Conservation (phyloP, 2,329 filamentous ascomycete species). For the Fusarium solani-melongenae region DNA sequence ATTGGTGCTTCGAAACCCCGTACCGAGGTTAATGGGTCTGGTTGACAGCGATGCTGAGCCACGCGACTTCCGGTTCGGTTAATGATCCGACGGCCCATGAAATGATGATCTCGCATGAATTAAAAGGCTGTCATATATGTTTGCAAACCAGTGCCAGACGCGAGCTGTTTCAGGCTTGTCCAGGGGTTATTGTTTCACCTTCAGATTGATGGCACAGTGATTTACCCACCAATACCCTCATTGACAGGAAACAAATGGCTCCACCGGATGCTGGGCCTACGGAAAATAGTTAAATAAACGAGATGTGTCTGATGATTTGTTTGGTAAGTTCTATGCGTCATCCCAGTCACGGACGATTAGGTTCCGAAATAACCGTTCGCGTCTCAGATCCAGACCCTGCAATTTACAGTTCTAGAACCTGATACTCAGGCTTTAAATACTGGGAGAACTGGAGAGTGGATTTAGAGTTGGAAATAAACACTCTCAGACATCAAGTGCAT, state of each 20-base stretch:
- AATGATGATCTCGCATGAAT: constrained; percentile 27
- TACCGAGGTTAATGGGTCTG: neutral
- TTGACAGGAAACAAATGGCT: neutral
- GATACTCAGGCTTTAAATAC: neutral
- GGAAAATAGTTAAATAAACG: neutral
- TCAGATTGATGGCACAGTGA: neutral
- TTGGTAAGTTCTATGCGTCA: neutral
- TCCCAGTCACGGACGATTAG: neutral
- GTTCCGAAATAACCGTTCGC: neutral
- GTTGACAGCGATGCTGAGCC: neutral
- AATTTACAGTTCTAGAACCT: neutral
- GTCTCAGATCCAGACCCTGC: neutral
- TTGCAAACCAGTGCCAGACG: neutral
- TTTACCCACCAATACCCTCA: neutral
- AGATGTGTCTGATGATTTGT: neutral
- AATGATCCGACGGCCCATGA: constrained; percentile 13
- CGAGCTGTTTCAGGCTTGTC: neutral
- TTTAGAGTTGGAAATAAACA: neutral
- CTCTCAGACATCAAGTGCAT: neutral
- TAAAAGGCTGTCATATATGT: neutral
- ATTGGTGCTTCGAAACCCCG: neutral
- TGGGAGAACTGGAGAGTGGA: neutral
- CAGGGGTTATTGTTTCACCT: neutral
- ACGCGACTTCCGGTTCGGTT: constrained; percentile 6
- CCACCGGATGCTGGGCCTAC: neutral